These are phyloP conservation scores for Mycena filopes DNA, from an alignment of 768 basidiomycete genomes.

Conservation along the genomic window DNA sequence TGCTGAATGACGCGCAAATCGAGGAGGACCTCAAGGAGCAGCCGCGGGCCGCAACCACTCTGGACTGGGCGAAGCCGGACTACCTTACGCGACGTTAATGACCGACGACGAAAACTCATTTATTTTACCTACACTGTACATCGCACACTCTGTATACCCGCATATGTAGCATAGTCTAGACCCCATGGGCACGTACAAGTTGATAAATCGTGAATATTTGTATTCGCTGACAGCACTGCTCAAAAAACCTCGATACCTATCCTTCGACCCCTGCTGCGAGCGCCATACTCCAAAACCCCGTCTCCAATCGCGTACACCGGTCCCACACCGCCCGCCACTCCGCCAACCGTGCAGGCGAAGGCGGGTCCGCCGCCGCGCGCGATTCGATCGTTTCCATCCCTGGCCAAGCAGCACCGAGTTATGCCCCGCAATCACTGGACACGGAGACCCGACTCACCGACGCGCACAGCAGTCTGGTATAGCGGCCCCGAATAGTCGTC, in stretches of 20 bases:
- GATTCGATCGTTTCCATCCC: slow-evolving; percentile 77
- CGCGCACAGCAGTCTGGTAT: slow-evolving; percentile 78
- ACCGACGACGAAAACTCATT: too few relatives aligned
- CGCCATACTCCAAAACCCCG: slow-evolving; percentile 85
- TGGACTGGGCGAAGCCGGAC: slow-evolving; percentile 19
- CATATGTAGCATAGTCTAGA: not conserved
- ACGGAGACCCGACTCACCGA: slow-evolving; percentile 56
- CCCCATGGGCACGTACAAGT: too few relatives aligned
- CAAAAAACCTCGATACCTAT: too few relatives aligned
- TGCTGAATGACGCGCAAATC: slow-evolving; percentile 16
- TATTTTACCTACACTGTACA: too few relatives aligned
- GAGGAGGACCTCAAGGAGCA: slow-evolving; percentile 12
- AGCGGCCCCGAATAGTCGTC: slow-evolving; percentile 79
- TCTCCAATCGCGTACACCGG: slow-evolving; percentile 81
- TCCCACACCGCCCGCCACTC: slow-evolving; percentile 82
- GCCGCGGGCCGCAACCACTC: slow-evolving; percentile 16
- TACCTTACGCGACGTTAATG: slow-evolving; percentile 6
- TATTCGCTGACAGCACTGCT: too few relatives aligned
- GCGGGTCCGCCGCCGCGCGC: slow-evolving; percentile 68
- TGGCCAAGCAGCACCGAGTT: not conserved
- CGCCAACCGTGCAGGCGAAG: slow-evolving; percentile 64
- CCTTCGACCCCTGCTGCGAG: too few relatives aligned
- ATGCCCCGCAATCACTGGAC: too few relatives aligned
- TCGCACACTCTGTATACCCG: too few relatives aligned
- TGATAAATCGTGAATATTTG: too few relatives aligned